These are phyloP conservation scores for Cadophora sp. DNA, from an alignment of 2,329 filamentous ascomycete genomes.

Conservation along the genomic window DNA sequence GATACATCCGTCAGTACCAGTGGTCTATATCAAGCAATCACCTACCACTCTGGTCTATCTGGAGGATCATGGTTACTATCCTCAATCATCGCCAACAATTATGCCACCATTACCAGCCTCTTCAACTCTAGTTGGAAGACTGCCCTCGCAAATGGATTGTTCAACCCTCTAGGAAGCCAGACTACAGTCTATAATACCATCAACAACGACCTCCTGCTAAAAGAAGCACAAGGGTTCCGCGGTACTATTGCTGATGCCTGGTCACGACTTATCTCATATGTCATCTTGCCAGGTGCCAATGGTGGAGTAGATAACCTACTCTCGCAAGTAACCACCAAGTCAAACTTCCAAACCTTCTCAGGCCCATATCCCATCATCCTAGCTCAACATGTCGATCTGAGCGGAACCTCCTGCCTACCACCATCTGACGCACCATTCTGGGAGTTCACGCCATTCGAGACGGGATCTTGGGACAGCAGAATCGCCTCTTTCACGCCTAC, in stretches of 20 bases:
- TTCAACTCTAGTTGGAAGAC: conserved; percentile 23
- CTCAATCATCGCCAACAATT: conserved; percentile 28
- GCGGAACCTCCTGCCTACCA: conserved; percentile 28
- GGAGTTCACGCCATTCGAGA: conserved; percentile 54
- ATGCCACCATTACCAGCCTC: conserved; percentile 22
- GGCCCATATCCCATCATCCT: conserved; percentile 36
- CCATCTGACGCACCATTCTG: conserved; percentile 46
- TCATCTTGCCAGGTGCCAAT: conserved; percentile 22
- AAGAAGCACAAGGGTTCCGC: conserved; percentile 40
- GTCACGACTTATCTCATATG: conserved; percentile 25
- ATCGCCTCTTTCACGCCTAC: conserved; percentile 48
- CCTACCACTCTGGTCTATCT: conserved; percentile 29
- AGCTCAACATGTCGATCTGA: conserved; percentile 30
- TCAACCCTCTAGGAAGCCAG: conserved; percentile 22
- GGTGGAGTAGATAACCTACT: conserved; percentile 22
- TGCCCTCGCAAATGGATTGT: conserved; percentile 26
- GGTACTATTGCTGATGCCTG: conserved; percentile 29
- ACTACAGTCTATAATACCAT: conserved; percentile 28
- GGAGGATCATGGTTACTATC: conserved; percentile 30
- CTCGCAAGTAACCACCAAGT: conserved; percentile 16
- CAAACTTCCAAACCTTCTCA: conserved; percentile 5
- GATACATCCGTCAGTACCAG: conserved; percentile 29
- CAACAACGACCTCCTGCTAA: conserved; percentile 30
- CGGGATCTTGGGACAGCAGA: conserved; percentile 52
- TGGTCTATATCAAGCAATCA: conserved; percentile 28